Conservation (phyloP, 106 monocot genomes). For the Phalaenopsis equestris region DNA sequence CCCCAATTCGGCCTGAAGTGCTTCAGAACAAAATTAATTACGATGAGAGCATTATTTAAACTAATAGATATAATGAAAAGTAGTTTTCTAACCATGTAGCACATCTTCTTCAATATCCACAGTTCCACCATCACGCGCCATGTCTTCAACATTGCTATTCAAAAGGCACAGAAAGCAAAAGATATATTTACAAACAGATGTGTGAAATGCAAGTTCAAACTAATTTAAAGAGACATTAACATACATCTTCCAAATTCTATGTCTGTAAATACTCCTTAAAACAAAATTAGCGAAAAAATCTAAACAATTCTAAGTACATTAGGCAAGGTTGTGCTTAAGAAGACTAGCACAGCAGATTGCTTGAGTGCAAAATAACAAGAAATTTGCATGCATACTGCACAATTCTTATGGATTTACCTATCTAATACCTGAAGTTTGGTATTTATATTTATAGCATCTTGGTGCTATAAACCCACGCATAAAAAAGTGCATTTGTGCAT, state of each 20-base stretch:
- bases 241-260: too few relatives aligned
- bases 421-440: too few relatives aligned
- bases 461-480: too few relatives aligned
- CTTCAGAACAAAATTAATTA: slow-evolving; percentile 25
- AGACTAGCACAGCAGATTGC: not conserved
- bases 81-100: slow-evolving; percentile 50
- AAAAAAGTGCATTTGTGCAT: too few relatives aligned
- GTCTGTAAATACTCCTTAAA: not conserved
- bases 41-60: slow-evolving; percentile 6
- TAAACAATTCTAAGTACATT: not conserved
- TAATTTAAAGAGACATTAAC: too few relatives aligned
- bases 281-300: not conserved
- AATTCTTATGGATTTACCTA: too few relatives aligned
- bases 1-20: slow-evolving; percentile 60
- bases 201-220: not conserved
- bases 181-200: not conserved
- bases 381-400: too few relatives aligned
- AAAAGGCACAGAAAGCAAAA: not conserved
- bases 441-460: too few relatives aligned
- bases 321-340: not conserved
- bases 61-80: not conserved
- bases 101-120: slow-evolving; percentile 83
- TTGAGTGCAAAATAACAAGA: not conserved
- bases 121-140: slow-evolving; percentile 90
- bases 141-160: slow-evolving; percentile 88